Evolutionary conservation across 371 early-diverging fungal genomes (phyloP).

Genomic region (Mortierella sp.): DNA sequence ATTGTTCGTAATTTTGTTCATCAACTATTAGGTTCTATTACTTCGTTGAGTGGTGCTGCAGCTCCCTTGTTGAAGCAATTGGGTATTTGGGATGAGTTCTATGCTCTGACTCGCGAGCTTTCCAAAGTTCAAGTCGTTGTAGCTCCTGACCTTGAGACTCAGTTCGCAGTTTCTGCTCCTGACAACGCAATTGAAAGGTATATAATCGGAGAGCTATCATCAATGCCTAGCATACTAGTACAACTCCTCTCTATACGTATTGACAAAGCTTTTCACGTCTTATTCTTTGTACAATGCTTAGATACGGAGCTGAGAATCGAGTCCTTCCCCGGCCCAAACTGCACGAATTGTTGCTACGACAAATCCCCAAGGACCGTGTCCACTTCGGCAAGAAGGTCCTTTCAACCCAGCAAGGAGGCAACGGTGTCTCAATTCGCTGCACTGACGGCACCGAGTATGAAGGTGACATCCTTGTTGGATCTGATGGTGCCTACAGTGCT

Average conservation of each 20-base stretch:
- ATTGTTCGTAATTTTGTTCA: neutral
- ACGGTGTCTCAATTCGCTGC: constrained; percentile 17
- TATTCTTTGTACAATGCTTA: neutral
- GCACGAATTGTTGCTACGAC: constrained; percentile 1
- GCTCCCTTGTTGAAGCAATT: neutral
- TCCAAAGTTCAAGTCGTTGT: neutral
- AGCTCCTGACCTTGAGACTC: neutral
- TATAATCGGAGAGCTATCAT: neutral
- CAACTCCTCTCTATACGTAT: neutral
- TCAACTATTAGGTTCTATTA: neutral
- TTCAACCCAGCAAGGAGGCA: neutral
- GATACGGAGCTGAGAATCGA: constrained; percentile 11
- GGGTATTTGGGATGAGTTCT: neutral
- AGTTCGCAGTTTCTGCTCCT: neutral
- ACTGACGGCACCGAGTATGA: constrained; percentile 16
- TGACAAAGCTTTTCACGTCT: neutral
- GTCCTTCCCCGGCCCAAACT: constrained; percentile 25
- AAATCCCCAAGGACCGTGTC: constrained; percentile 18
- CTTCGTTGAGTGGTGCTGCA: neutral
- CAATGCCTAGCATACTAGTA: neutral
- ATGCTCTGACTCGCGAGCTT: neutral
- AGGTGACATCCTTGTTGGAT: constrained; percentile 36
- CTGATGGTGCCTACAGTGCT: constrained; percentile 31
- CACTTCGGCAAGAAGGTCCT: constrained; percentile 21
- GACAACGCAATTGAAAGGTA: neutral